A percentile compares a stretch with the other conserved stretches of the same genome.
Conservation (phyloP, 148 eudicot genomes). For the Persicaria maculosa region DNA sequence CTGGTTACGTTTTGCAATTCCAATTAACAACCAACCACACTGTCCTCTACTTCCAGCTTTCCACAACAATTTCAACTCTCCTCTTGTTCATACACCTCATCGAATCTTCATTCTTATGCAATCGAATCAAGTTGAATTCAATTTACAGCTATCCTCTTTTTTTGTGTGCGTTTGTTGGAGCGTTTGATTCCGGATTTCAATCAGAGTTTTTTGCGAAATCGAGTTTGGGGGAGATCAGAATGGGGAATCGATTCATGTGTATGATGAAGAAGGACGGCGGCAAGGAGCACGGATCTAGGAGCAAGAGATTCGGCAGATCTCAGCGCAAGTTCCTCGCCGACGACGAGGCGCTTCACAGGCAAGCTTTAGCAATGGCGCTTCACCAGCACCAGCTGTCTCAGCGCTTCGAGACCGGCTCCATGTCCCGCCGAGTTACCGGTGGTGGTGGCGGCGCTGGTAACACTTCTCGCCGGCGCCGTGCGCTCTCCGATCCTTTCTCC, state of each 20-base stretch:
- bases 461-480: constrained; percentile 63
- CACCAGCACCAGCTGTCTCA: constrained; percentile 88
- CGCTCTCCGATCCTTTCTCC: constrained; percentile 47
- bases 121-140: too few relatives aligned
- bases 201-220: not conserved
- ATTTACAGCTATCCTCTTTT: too few relatives aligned
- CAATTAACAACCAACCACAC: too few relatives aligned
- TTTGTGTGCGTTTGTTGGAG: too few relatives aligned
- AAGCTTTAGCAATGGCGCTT: constrained; percentile 85
- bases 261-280: constrained; percentile 53
- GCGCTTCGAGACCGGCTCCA: constrained; percentile 68
- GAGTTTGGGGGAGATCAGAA: constrained; percentile 45
- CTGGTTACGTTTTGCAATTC: too few relatives aligned
- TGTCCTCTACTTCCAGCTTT: too few relatives aligned
- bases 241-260: constrained; percentile 68
- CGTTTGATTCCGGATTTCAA: not conserved
- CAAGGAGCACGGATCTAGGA: constrained; percentile 40
- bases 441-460: not conserved
- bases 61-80: too few relatives aligned
- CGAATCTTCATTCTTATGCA: too few relatives aligned
- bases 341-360: constrained; percentile 74
- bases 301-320: constrained; percentile 49
- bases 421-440: constrained; percentile 68
- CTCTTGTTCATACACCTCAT: too few relatives aligned
- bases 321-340: constrained; percentile 52